Evolutionary conservation across 2,329 filamentous ascomycete genomes (phyloP).

Genomic region (Paramyrothecium roridum): DNA sequence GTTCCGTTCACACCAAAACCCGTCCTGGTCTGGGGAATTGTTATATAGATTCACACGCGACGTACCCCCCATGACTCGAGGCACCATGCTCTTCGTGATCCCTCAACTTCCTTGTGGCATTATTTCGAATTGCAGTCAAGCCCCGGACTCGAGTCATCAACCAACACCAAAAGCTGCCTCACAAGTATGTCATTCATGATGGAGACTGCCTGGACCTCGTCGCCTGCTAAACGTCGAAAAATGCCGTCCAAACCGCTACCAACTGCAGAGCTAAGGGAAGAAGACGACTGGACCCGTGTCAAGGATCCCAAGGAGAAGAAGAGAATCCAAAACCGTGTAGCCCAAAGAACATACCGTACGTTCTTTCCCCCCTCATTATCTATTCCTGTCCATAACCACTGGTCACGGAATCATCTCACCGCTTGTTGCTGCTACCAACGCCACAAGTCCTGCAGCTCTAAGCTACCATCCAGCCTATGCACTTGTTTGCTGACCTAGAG

Average conservation of each 20-base stretch:
- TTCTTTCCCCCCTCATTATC: not conserved
- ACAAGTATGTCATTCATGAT: not conserved
- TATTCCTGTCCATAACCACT: not conserved
- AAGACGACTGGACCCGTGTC: conserved; percentile 25
- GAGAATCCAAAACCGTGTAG: conserved; percentile 26
- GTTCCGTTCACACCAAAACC: not conserved
- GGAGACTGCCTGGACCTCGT: not conserved
- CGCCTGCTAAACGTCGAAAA: not conserved
- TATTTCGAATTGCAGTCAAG: no score
- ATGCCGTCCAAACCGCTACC: not conserved
- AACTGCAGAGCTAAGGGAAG: conserved; percentile 11
- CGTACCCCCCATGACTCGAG: not conserved
- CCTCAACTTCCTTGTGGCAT: not conserved
- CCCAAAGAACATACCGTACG: conserved; percentile 28
- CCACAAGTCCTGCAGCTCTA: not conserved
- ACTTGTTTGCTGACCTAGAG: not conserved
- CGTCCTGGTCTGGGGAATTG: not conserved
- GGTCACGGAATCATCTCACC: not conserved
- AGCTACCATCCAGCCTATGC: not conserved
- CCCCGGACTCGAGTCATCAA: no score
- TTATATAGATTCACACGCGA: not conserved
- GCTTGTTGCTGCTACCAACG: not conserved
- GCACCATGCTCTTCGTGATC: not conserved
- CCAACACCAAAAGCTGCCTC: no score
- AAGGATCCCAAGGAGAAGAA: conserved; percentile 26